Evolutionary conservation across 352 stramenopile genomes (phyloP), one percentile per base, ranked within the genome.

Genomic region (Globisporangium ultimum): DNA sequence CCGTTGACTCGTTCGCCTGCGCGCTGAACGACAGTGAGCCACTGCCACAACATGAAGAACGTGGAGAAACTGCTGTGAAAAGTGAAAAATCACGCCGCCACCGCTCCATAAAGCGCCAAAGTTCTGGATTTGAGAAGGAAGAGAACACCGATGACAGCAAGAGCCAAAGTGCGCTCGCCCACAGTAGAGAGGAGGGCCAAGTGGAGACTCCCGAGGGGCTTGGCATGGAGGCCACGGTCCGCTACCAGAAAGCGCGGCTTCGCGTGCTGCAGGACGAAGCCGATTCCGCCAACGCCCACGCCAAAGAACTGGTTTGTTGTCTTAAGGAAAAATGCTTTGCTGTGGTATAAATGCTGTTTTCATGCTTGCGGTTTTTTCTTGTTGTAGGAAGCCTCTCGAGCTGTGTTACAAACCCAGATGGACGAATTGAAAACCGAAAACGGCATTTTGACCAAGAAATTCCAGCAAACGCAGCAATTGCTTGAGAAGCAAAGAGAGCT

Each of bases 401-500:
- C 55, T 7, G 53, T 67, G 2, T 51, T 80, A 48, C 76, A 78
- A 43, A 36, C 47, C 1, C 67, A 80, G 47, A 62, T 88, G 3
- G 80, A 90, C 9, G 71, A 73, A 8, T 60, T 88, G 18, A 76
- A 70, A 34, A 52, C 56, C 0, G 76, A 93, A 24, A 87, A 78
- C 50, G 32, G 61, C n/a, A 34, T 61, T 13, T 50, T 84, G 11
- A 59, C 47, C 17, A 89, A 90, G 58, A 89, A 91, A 50, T 62
- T 63, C 1, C 76, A 87, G 58, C 82, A 91, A 28, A 84, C 76
- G 1, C 70, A 89, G 36, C 73, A 82, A 38, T 58, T 93, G 13
- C 62, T 93, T 21, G 80, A 91, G 50, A 93, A 93, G 45, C 84
- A 93, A 45, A 72, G 78, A 59, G 83, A 89, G 41, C 70, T 93